Evolutionary conservation across 164 flowering plant species (phyloP), one percentile per base, ranked within the genome.

Genomic region (Warburgia ugandensis): DNA sequence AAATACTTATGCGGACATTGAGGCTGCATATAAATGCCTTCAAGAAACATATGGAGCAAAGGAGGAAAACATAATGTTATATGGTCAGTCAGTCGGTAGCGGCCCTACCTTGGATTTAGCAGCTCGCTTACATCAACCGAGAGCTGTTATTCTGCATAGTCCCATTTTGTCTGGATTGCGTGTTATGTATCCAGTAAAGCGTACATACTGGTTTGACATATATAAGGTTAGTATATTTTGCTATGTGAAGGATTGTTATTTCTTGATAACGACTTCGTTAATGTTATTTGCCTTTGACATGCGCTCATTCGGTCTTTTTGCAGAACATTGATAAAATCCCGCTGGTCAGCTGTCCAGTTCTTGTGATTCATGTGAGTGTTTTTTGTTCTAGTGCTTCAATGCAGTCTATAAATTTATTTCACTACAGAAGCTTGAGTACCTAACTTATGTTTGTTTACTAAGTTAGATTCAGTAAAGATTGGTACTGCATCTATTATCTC

Each of bases 41-140:
- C 66, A 60, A 50, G 84, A 85, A 53, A 69, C 19, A 17, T 85
- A 84, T 57, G 91, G 83, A 25, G 78, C 70, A n/a, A 81, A 77
- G 66, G 91, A 85, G 61, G 88, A 88, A 65, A 81, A 83, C 57
- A 52, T 83, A 40, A 73, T 88, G 51, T 65, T 88, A 39, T 88
- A 88, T 36, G 96, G 96, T 28, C 96, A 88, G 46, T 88, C 96
- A 3, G 91, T 88, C 59, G 96, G 94, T 5, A 84, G 94, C 64
- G 96, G 96, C 22, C 96, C 96, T 3, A 85, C 94, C 27, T 58
- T 84, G 56, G 91, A 84, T 60, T 59, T 85, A 69, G 94, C 91
- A 3, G 60, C 73, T 43, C 70, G 74, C 32, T 68, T 88, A 54
- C 68, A 78, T 14, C 68, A 55, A 39, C 55, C 85, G 64, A 79